Conservation (phyloP, 208 protist genomes). For the Trypanosoma avium region DNA sequence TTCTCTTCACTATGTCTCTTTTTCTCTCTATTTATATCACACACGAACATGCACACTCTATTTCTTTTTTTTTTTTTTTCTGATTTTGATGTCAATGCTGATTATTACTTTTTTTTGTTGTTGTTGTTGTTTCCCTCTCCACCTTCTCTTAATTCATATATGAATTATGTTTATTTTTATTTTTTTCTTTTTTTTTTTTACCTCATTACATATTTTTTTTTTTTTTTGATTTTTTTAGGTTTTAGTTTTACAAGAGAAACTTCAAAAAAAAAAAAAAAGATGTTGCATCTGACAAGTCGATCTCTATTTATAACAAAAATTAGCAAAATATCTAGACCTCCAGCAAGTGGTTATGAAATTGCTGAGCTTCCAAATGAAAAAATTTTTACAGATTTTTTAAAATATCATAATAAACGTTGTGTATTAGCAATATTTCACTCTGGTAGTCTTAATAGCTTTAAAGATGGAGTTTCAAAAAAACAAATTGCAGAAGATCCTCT, state of each 20-base stretch:
- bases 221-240: background rate
- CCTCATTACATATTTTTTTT: slow-evolving; percentile 8
- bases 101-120: slow-evolving; percentile 10
- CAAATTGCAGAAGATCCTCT: slow-evolving; percentile 51
- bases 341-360: slow-evolving; percentile 81
- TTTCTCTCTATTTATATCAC: slow-evolving; percentile 7
- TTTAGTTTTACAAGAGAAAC: slow-evolving; percentile 9
- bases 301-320: slow-evolving; percentile 64
- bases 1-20: slow-evolving; percentile 5
- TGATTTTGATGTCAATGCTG: background rate
- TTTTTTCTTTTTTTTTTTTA: background rate
- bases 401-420: slow-evolving; percentile 54
- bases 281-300: slow-evolving; percentile 31
- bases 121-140: slow-evolving; percentile 11
- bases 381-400: slow-evolving; percentile 66
- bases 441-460: slow-evolving; percentile 22
- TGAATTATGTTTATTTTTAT: background rate
- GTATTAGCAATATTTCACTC: slow-evolving; percentile 75
- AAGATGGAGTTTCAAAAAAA: slow-evolving; percentile 1
- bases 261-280: background rate
- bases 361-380: slow-evolving; percentile 82
- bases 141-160: background rate
- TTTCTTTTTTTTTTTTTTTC: slow-evolving; percentile 22
- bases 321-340: slow-evolving; percentile 64
- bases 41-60: slow-evolving; percentile 8